phyloP scores from a whole-genome alignment of 2,329 filamentous ascomycete genomes.

The Claviceps citrina region DNA sequence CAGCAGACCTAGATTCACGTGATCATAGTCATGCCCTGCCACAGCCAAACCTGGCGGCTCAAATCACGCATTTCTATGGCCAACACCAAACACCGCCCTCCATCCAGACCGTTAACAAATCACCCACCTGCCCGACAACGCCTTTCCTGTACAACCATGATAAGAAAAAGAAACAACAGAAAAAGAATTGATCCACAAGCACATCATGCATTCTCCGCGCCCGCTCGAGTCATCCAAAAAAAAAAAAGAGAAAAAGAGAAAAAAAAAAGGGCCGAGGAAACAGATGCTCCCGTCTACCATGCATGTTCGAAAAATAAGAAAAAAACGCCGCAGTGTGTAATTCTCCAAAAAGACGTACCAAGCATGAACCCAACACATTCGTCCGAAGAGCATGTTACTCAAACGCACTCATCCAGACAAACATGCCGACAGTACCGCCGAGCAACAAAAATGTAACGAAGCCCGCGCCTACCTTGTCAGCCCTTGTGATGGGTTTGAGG shows the following conservation, averaged over 20 bases:
- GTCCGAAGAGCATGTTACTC: conserved; percentile 9
- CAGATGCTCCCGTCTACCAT: neutral
- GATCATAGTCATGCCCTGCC: no score
- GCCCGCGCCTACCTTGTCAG: conserved; percentile 32
- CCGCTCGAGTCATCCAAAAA: neutral
- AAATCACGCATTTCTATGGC: neutral
- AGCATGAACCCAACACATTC: no score
- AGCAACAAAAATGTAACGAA: conserved; percentile 32
- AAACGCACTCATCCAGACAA: conserved; percentile 35
- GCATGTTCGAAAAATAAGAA: neutral
- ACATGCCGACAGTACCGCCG: conserved; percentile 25
- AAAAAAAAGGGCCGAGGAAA: neutral
- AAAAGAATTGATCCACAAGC: no score
- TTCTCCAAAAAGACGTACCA: neutral
- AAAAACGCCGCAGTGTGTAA: neutral
- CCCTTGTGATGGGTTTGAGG: conserved; percentile 22
- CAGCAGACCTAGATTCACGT: no score
- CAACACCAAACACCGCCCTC: neutral
- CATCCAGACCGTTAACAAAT: no score
- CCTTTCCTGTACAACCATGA: neutral
- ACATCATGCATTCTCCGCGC: neutral
- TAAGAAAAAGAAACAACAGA: no score
- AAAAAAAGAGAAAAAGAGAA: no score
- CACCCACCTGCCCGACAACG: neutral
- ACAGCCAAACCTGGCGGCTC: neutral